Evolutionary conservation across 1,284 basidiomycete genomes (phyloP).

Genomic region (Cryptococcus sp.): DNA sequence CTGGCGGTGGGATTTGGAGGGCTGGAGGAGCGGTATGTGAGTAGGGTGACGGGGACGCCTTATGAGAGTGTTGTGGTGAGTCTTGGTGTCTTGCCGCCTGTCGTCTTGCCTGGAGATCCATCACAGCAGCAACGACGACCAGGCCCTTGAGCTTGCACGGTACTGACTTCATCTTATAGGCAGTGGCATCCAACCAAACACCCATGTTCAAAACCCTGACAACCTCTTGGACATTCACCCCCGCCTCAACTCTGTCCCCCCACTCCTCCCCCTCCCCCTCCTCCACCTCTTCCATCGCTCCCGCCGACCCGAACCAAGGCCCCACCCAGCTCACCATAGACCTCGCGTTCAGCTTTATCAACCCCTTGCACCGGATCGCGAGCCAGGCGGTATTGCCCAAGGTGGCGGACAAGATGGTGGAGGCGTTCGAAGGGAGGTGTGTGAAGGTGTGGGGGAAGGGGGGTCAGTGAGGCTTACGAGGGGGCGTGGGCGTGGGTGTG

Average conservation of each 20-base stretch:
- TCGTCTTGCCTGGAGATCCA: neutral
- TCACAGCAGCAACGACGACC: neutral
- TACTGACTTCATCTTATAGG: conserved; percentile 45
- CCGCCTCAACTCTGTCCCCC: conserved; percentile 54
- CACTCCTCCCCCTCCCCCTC: conserved; percentile 32
- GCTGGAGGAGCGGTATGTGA: conserved; percentile 83
- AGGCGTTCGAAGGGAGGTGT: conserved; percentile 85
- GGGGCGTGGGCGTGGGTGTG: neutral
- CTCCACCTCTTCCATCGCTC: conserved; percentile 8
- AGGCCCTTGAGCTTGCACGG: conserved; percentile 36
- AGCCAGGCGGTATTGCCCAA: conserved; percentile 79
- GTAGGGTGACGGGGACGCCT: conserved; percentile 73
- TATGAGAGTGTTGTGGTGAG: conserved; percentile 72
- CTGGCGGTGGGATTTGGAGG: conserved; percentile 83
- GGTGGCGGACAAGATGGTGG: conserved; percentile 82
- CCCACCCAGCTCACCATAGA: conserved; percentile 75
- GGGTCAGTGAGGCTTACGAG: conserved; percentile 2
- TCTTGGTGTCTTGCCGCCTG: too few relatives aligned
- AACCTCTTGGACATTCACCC: conserved; percentile 73
- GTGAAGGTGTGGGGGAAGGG: conserved; percentile 61
- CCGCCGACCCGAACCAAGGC: conserved; percentile 30
- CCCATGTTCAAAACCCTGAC: conserved; percentile 80
- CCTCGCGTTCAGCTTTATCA: conserved; percentile 80
- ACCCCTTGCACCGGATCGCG: conserved; percentile 76
- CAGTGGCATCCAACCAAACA: conserved; percentile 69